Conservation (phyloP, 2,329 filamentous ascomycete genomes). For the Plectosphaerella cucumerina region DNA sequence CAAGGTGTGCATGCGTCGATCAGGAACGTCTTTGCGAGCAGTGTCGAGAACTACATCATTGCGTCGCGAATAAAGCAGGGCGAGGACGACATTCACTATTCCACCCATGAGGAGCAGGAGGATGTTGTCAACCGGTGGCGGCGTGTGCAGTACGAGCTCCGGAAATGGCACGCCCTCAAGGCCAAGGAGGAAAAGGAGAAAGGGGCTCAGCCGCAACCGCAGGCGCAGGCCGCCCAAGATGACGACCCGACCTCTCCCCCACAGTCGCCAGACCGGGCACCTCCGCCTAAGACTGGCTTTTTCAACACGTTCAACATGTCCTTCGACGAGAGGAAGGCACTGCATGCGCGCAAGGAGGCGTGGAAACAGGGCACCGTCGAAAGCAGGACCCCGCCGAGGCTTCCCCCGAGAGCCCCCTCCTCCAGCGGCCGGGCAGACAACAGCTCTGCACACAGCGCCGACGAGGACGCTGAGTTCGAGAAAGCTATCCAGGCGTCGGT, state of each 20-base stretch:
- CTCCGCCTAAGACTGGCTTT: conserved; percentile 40
- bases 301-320: conserved; percentile 41
- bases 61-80: conserved; percentile 74
- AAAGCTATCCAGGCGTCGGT: conserved; percentile 68
- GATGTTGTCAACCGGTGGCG: conserved; percentile 66
- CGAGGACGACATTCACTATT: conserved; percentile 55
- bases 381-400: conserved; percentile 7
- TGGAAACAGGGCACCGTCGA: conserved; percentile 32
- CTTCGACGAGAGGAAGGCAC: conserved; percentile 46
- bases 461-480: conserved; percentile 61
- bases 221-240: not conserved
- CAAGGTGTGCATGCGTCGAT: conserved; percentile 79
- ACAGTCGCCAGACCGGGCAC: conserved; percentile 11
- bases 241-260: too few species aligned
- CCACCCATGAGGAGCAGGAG: conserved; percentile 54
- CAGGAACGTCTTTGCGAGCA: conserved; percentile 64
- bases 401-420: conserved; percentile 8
- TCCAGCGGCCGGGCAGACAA: conserved; percentile 12
- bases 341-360: conserved; percentile 42
- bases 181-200: conserved; percentile 37
- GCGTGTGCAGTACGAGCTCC: conserved; percentile 54
- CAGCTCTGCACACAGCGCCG: conserved; percentile 3
- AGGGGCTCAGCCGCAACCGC: conserved; percentile 16
- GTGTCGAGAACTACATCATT: conserved; percentile 74
- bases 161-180: conserved; percentile 52